A percentile compares a stretch with the other conserved stretches of the same genome.
These are phyloP conservation scores for Colletotrichum lini DNA, from an alignment of 2,329 filamentous ascomycete species.

Conservation along the genomic window DNA sequence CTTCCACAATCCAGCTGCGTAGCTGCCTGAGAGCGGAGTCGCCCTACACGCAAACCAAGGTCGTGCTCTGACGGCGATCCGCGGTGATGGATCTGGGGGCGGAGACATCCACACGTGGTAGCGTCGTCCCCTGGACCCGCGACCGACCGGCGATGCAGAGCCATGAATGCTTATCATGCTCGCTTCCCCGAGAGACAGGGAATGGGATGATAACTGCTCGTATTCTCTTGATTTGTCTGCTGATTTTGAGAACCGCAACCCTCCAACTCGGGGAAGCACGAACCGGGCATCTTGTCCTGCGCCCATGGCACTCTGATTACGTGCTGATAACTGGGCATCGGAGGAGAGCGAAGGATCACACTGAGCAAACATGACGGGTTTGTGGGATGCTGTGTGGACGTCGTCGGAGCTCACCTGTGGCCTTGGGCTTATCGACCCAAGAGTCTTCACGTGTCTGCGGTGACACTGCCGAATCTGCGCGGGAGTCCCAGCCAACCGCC, in stretches of 20 bases:
- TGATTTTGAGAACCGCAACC: background rate
- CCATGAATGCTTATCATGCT: background rate
- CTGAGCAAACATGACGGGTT: background rate
- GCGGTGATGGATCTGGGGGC: slow-evolving; percentile 32
- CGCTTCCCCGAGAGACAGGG: background rate
- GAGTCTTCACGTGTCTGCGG: slow-evolving; percentile 21
- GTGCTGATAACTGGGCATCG: slow-evolving; percentile 19
- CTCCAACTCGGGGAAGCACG: too few relatives aligned
- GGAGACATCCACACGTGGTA: slow-evolving; percentile 34
- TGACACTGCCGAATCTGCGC: background rate
- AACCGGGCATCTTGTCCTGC: background rate
- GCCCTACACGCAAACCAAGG: background rate
- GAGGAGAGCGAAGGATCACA: slow-evolving; percentile 19
- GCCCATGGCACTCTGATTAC: background rate
- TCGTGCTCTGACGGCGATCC: slow-evolving; percentile 4
- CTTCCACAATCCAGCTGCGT: too few relatives aligned
- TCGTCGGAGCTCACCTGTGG: slow-evolving; percentile 21
- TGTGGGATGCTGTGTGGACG: background rate
- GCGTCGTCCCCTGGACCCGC: background rate
- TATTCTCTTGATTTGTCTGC: background rate
- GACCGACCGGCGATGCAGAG: background rate
- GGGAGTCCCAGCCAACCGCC: background rate
- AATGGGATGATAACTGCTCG: background rate
- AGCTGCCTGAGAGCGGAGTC: slow-evolving; percentile 28
- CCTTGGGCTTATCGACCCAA: slow-evolving; percentile 27